Evolutionary conservation across 768 basidiomycete species (phyloP).

Genomic region (Auriculariales sp.): DNA sequence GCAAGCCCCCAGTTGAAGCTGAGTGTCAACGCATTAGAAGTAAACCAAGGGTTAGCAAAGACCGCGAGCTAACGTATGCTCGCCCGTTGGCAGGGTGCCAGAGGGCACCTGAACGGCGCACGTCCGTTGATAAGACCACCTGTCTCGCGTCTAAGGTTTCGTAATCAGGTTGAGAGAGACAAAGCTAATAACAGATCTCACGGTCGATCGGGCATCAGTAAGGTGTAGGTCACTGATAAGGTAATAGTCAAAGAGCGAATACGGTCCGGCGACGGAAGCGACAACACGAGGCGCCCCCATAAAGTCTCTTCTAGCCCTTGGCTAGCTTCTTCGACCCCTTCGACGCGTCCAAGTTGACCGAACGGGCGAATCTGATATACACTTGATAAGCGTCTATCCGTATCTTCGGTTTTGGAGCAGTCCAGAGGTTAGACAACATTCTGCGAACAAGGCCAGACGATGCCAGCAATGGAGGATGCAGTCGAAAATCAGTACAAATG

Average conservation of each 20-base stretch:
- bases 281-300: neutral
- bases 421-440: no score
- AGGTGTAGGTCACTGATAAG: no score
- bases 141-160: neutral
- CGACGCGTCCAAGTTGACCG: neutral
- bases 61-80: neutral
- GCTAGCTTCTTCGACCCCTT: neutral
- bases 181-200: neutral
- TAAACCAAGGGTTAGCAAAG: neutral
- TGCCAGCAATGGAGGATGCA: no score
- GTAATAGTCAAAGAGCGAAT: neutral
- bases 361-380: neutral
- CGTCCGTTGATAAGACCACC: neutral
- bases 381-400: neutral
- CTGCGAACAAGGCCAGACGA: no score
- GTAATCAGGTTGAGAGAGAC: neutral
- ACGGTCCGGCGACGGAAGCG: neutral
- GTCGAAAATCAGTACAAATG: no score
- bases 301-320: neutral
- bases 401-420: neutral
- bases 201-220: neutral
- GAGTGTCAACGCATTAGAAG: neutral
- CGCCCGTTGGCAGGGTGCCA: neutral
- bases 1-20: neutral
- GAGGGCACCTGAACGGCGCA: neutral